Evolutionary conservation across 768 basidiomycete species (phyloP).

Genomic region (Lanmaoa pseudosensibilis): DNA sequence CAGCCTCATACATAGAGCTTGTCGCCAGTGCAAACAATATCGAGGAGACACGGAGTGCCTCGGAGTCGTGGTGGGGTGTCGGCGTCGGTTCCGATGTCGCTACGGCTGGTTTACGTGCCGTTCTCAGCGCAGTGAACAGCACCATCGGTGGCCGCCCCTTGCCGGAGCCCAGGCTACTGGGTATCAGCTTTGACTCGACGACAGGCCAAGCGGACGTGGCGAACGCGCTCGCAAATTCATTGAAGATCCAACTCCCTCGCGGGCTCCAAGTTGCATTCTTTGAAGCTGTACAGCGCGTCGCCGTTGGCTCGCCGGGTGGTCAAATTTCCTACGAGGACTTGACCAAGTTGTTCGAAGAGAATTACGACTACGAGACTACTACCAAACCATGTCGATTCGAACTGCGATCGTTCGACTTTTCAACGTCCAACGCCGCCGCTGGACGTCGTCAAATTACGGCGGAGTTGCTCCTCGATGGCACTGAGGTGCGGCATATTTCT

Average conservation of each 20-base stretch:
- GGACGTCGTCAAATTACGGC: conserved; percentile 57
- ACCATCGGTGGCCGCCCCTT: conserved; percentile 71
- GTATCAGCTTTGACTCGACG: conserved; percentile 66
- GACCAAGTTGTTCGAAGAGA: conserved; percentile 63
- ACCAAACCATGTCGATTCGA: conserved; percentile 41
- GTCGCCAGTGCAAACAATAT: conserved; percentile 62
- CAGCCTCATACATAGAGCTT: conserved; percentile 93
- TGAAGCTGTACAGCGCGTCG: conserved; percentile 73
- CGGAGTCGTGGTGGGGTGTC: conserved; percentile 91
- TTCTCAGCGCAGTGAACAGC: conserved; percentile 83
- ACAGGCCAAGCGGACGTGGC: conserved; percentile 78
- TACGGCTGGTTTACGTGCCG: conserved; percentile 84
- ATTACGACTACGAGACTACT: conserved; percentile 58
- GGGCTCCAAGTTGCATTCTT: conserved; percentile 75
- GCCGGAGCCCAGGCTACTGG: conserved; percentile 76
- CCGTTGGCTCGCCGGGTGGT: conserved; percentile 53
- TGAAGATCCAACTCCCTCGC: conserved; percentile 76
- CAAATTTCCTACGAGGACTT: conserved; percentile 68
- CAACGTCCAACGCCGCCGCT: conserved; percentile 40
- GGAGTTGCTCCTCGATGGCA: conserved; percentile 67
- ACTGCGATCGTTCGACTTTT: conserved; percentile 63
- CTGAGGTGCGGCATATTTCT: conserved; percentile 50
- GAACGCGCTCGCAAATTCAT: conserved; percentile 68
- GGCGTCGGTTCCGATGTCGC: conserved; percentile 91
- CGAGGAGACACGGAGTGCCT: conserved; percentile 64